A percentile compares a stretch with the other conserved stretches of the same genome.
phyloP scores from a whole-genome alignment of 176 grass and related monocot species.

The Olyra latifolia region DNA sequence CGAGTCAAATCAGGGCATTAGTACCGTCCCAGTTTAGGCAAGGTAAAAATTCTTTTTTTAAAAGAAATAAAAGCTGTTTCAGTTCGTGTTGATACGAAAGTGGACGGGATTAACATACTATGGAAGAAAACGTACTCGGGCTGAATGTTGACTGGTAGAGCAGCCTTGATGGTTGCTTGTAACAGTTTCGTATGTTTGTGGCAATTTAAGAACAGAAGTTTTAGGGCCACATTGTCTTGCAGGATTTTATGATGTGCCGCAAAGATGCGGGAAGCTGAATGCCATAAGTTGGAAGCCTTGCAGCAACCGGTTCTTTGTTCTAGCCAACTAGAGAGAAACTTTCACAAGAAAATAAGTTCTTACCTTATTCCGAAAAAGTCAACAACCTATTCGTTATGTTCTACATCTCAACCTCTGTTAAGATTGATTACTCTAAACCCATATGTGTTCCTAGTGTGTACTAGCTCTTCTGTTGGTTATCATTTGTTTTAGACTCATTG shows the following conservation, averaged over 20 bases:
- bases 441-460: neutral
- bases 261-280: neutral
- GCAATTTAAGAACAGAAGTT: neutral
- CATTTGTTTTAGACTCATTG: neutral
- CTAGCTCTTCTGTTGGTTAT: neutral
- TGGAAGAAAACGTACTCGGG: neutral
- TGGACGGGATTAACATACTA: neutral
- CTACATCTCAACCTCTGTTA: neutral
- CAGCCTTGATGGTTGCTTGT: neutral
- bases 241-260: neutral
- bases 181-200: neutral
- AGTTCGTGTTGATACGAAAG: neutral
- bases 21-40: neutral
- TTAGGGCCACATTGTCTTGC: neutral
- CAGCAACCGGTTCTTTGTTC: neutral
- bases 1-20: neutral
- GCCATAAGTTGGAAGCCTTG: neutral
- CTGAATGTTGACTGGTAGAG: neutral
- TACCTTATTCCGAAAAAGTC: neutral
- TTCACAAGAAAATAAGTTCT: neutral
- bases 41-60: neutral
- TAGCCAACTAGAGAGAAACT: neutral
- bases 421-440: neutral
- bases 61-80: neutral
- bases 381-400: neutral